Evolutionary conservation across 2,329 filamentous ascomycete genomes (phyloP), one percentile per base, ranked within the genome.

Genomic region (Xylariomycetidae sp.): DNA sequence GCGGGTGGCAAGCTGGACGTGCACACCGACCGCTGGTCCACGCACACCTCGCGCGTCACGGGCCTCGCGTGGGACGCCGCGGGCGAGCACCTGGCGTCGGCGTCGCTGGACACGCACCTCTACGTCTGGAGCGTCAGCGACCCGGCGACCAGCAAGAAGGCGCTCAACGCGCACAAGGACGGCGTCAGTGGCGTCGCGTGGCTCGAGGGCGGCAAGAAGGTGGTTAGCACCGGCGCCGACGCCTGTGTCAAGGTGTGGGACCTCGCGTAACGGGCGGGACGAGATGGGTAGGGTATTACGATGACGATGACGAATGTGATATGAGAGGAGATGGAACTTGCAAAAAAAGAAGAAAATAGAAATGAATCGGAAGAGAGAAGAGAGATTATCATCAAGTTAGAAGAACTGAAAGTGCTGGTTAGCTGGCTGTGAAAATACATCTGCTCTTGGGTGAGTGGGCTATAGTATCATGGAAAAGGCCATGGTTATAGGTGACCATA

Each of bases 121-220:
- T 89, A 86, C 56, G 79, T 95, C 19, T 98, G 92, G 87, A 95
- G 86, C 57, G 61, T 95, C 35, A 70, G 67, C 24, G 85, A 86
- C 55, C 90, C 90, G 1, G 88, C 86, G 3, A 85, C 85, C 60
- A 75, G 90, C 47, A 75, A 93, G 47, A 90, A 92, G 66, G 82
- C 79, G 10, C 64, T 79, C 15, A 94, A 95, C 54, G 88, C 90
- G 31, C 92, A 98, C 65, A 95, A 95, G 64, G 92, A 96, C 54
- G 92, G 92, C 8, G 88, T 96, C 13, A 87, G 83, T 47, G 90
- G 85, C 12, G 82, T 96, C 12, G 74, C 74, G 10, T 98, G 90
- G 88, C 70, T 85, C 10, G 72, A 71, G 18, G 76, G 73, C 7
- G 68, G 69, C 37, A 60, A 60, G 13, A 85, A 75, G 62, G 70